Evolutionary conservation across 78 protist genomes (phyloP).

Genomic region (Guillardia theta): DNA sequence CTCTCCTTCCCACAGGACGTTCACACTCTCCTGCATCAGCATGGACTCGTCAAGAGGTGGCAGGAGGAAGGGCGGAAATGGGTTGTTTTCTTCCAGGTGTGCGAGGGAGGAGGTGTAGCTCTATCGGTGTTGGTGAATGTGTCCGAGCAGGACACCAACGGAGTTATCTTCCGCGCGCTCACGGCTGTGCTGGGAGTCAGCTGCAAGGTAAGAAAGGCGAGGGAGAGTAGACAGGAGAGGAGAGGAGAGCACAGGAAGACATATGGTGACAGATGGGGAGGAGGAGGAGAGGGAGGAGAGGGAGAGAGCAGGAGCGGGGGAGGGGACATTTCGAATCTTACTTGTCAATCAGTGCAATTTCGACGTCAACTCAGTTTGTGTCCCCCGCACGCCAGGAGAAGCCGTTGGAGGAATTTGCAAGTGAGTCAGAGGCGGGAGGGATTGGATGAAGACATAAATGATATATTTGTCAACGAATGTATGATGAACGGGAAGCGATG

Average conservation of each 20-base stretch:
- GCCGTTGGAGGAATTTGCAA: conserved; percentile 2
- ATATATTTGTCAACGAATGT: too few relatives aligned
- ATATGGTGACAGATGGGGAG: too few relatives aligned
- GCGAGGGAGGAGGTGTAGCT: neutral
- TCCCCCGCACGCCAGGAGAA: neutral
- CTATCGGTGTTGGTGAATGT: neutral
- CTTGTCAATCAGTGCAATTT: too few relatives aligned
- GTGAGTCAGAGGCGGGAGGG: neutral
- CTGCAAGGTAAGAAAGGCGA: too few relatives aligned
- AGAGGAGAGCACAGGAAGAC: too few relatives aligned
- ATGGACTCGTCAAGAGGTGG: neutral
- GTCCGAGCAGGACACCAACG: neutral
- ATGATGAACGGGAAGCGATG: too few relatives aligned
- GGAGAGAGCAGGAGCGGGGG: too few relatives aligned
- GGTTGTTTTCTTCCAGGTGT: neutral
- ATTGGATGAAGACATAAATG: too few relatives aligned
- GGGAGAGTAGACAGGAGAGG: too few relatives aligned
- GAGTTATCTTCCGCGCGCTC: conserved; percentile 5
- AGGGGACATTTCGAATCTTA: too few relatives aligned
- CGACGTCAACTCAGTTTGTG: neutral
- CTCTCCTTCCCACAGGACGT: too few relatives aligned
- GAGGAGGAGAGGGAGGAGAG: too few relatives aligned
- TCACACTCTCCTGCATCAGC: neutral
- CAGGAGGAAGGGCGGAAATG: neutral
- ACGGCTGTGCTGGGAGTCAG: conserved; percentile 10